phyloP scores from a whole-genome alignment of 1,284 basidiomycete species.

The Athelia psychrophila region DNA sequence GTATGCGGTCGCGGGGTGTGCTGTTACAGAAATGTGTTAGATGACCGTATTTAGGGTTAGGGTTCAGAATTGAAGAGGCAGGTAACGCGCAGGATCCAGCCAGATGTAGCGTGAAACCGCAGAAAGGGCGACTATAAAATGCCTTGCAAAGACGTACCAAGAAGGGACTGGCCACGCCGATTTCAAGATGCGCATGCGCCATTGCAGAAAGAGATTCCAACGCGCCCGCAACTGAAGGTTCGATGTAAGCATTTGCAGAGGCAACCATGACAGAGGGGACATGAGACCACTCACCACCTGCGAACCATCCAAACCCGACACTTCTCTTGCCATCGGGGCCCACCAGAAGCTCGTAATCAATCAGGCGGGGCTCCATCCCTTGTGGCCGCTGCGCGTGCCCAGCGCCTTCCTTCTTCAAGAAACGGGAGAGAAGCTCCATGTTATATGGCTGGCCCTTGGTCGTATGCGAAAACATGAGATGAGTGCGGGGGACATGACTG shows the following conservation, averaged over 20 bases:
- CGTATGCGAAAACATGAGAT: constrained; percentile 90
- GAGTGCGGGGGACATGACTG: constrained; percentile 48
- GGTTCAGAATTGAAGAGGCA: not conserved
- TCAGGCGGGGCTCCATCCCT: constrained; percentile 45
- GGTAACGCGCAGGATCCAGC: constrained; percentile 1
- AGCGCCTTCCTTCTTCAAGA: constrained; percentile 38
- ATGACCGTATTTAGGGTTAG: constrained; percentile 5
- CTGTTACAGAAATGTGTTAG: constrained; percentile 30
- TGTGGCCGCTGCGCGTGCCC: not conserved
- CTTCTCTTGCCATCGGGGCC: constrained; percentile 65
- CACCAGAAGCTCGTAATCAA: constrained; percentile 86
- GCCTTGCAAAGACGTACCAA: constrained; percentile 47
- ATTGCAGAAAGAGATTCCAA: constrained; percentile 79
- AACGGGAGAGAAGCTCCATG: constrained; percentile 70
- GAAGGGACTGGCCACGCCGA: constrained; percentile 81
- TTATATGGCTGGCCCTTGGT: constrained; percentile 88
- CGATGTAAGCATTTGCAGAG: constrained; percentile 1
- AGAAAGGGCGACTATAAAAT: not conserved
- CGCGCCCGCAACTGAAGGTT: constrained; percentile 68
- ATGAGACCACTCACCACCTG: constrained; percentile 59
- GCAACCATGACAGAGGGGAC: not conserved
- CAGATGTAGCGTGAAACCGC: not conserved
- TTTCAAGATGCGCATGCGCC: constrained; percentile 74
- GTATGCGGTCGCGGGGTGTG: constrained; percentile 82
- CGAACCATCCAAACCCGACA: constrained; percentile 88